phyloP scores from a whole-genome alignment of 257 asterid genomes.

The Jacaranda copaia region DNA sequence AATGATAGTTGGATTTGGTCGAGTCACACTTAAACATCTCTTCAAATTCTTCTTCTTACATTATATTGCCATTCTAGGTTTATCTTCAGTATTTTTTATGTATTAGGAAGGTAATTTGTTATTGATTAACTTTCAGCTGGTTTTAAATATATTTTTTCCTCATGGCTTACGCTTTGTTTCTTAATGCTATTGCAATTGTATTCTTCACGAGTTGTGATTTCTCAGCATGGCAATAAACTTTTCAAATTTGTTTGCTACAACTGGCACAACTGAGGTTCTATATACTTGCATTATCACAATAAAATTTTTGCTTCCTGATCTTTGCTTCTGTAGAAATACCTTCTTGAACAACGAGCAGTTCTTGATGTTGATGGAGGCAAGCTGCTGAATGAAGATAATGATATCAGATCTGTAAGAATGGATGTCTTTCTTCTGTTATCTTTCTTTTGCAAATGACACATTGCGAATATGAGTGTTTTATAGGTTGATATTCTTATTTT shows the following conservation, averaged over 20 bases:
- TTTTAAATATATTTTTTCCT: conserved; percentile 6
- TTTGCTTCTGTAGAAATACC: conserved; percentile 71
- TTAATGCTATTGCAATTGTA: conserved; percentile 23
- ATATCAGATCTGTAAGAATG: conserved; percentile 84
- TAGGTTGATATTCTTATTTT: conserved; percentile 18
- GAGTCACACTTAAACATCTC: neutral
- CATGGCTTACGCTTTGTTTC: neutral
- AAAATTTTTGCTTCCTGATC: conserved; percentile 19
- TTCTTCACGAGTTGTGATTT: conserved; percentile 10
- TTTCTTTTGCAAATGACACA: conserved; percentile 22
- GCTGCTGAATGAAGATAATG: conserved; percentile 93
- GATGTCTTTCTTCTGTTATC: conserved; percentile 35
- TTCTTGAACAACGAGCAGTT: conserved; percentile 94
- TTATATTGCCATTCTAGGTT: conserved; percentile 7
- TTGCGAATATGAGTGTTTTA: neutral
- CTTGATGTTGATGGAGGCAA: conserved; percentile 88
- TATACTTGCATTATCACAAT: conserved; percentile 29
- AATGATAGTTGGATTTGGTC: conserved; percentile 16
- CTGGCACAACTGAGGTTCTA: conserved; percentile 12
- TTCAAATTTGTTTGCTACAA: conserved; percentile 14
- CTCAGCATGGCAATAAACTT: conserved; percentile 27
- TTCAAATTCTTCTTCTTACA: neutral
- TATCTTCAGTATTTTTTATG: conserved; percentile 18
- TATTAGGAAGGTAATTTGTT: conserved; percentile 11
- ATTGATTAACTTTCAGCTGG: conserved; percentile 25